These are phyloP conservation scores for Epichloe glyceriae DNA, from an alignment of 2,329 filamentous ascomycete species.

Conservation along the genomic window DNA sequence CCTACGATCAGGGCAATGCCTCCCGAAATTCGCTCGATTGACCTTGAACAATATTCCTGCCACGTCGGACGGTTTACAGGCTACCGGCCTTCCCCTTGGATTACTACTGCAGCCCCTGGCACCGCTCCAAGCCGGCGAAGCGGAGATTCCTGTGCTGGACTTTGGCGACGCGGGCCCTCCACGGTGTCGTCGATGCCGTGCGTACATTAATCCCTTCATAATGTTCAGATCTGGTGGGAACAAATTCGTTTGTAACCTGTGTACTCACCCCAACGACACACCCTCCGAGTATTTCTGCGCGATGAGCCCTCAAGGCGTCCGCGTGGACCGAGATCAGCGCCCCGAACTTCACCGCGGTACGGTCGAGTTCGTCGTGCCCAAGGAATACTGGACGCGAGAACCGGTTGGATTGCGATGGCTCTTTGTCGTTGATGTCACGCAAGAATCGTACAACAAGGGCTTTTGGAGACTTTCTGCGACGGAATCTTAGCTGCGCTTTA, in stretches of 20 bases:
- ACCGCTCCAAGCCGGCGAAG: constrained; percentile 68
- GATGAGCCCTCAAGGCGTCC: constrained; percentile 71
- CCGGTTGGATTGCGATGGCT: constrained; percentile 79
- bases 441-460: constrained; percentile 81
- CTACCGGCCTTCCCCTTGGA: constrained; percentile 75
- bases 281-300: constrained; percentile 86
- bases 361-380: constrained; percentile 91
- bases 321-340: constrained; percentile 76
- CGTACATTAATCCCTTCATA: constrained; percentile 99
- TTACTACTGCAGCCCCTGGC: constrained; percentile 83
- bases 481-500: constrained; percentile 80
- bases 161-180: constrained; percentile 88
- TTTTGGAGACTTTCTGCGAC: constrained; percentile 85
- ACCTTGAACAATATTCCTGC: constrained; percentile 90
- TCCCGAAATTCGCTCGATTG: constrained; percentile 89
- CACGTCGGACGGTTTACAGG: constrained; percentile 62
- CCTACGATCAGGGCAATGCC: constrained; percentile 92
- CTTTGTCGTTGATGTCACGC: constrained; percentile 86
- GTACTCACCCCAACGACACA: constrained; percentile 93
- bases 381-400: constrained; percentile 96
- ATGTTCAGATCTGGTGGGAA: constrained; percentile 87
- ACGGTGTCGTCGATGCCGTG: constrained; percentile 79
- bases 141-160: constrained; percentile 80
- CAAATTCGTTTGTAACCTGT: constrained; percentile 97
- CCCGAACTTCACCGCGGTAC: constrained; percentile 86